Percentiles rank a stretch among this genome's conserved stretches.
These are phyloP conservation scores for Alternaria brassicicola DNA, from an alignment of 2,329 filamentous ascomycete genomes.

Conservation along the genomic window DNA sequence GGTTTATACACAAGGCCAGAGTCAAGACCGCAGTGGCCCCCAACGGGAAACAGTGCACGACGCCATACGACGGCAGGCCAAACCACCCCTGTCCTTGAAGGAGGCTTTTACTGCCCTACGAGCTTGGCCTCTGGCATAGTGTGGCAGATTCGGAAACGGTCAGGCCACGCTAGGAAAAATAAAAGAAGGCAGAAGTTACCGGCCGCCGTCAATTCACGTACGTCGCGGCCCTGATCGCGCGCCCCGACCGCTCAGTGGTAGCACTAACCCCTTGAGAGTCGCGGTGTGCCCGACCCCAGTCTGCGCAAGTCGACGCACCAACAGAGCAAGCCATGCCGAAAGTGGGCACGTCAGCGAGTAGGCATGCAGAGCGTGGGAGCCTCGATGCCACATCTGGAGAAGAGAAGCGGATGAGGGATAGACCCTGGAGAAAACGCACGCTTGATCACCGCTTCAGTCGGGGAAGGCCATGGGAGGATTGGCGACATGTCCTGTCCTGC, in stretches of 20 bases:
- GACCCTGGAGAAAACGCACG: conserved; percentile 27
- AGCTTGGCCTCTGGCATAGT: conserved; percentile 40
- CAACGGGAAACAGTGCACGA: conserved; percentile 38
- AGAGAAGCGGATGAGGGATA: conserved; percentile 39
- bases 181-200: conserved; percentile 41
- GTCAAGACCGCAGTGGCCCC: conserved; percentile 36
- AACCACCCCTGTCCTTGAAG: conserved; percentile 42
- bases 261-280: conserved; percentile 36
- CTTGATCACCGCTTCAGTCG: conserved; percentile 42
- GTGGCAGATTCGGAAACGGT: conserved; percentile 43
- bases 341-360: conserved; percentile 32
- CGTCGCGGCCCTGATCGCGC: conserved; percentile 48
- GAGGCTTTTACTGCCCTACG: conserved; percentile 39
- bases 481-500: conserved; percentile 10
- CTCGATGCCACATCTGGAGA: conserved; percentile 35
- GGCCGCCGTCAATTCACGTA: conserved; percentile 35
- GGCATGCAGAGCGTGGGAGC: conserved; percentile 21
- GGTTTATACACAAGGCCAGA: conserved; percentile 46
- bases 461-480: conserved; percentile 25
- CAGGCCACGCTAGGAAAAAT: conserved; percentile 46
- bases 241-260: conserved; percentile 44
- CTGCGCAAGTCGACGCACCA: conserved; percentile 29
- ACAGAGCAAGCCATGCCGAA: conserved; percentile 28
- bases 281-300: conserved; percentile 45
- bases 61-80: conserved; percentile 36